Evolutionary conservation across 140 eudicot species (phyloP), one percentile per base, ranked within the genome.

Genomic region (Ambrosia hybrid): DNA sequence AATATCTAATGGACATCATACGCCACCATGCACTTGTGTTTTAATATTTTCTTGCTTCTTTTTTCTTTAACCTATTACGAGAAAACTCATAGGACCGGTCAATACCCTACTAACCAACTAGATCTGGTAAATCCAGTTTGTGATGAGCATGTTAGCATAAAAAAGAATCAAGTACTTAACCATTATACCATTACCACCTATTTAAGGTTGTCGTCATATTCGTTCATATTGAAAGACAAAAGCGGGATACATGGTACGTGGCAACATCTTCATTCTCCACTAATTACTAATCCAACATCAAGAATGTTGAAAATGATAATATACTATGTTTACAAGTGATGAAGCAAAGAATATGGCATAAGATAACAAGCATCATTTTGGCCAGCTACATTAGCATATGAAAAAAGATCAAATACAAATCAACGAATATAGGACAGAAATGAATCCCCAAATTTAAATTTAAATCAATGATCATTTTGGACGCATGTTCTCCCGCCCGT

Each of bases 371-470:
- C 58, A 74, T 62, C 72, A 64, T 17, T 36, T 65, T 57, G 57
- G 62, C 55, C 71, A 58, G 21, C 80, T 75, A 70, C 67, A 76
- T 79, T 76, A 79, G 73, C 37, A 59, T 76, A 80, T 73, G 30
- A 43, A 34, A 9, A 65, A 72, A 39, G 52, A 79, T 49, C 34
- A 73, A 79, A 73, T 79, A 73, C 75, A 79, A 65, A 68, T 73
- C 45, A 79, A 79, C 66, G 59, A 80, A 76, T 76, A 68, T 63
- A 76, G 13, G 62, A 75, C 17, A 34, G 65, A 80, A 80, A 80
- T n/a, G 67, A 70, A 80, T 80, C 81, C 78, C 30, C 30, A 21
- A 21, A 21, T 21, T 21, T 21, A 21, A 21, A 21, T 21, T 21
- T 21, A 21, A 21, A 21, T 21, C 30, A 21, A 21, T 1, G 30